Percentiles rank a stretch among this genome's conserved stretches.
Evolutionary conservation across 805 yeast species (phyloP).

Genomic region (Candida golubevii): DNA sequence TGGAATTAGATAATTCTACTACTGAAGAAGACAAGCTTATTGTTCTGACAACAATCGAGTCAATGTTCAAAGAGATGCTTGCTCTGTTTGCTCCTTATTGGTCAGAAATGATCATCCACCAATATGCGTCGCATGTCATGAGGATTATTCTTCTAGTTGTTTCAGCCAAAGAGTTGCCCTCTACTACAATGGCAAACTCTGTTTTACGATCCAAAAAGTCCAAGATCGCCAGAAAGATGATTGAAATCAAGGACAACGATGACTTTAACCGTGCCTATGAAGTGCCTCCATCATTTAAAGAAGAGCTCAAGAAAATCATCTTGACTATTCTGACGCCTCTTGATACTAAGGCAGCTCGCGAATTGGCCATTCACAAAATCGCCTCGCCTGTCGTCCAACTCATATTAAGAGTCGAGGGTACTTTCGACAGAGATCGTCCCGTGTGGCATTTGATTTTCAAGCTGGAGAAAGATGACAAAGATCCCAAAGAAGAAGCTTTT

Average conservation of each 20-base stretch:
- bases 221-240: slow-evolving; percentile 89
- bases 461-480: slow-evolving; percentile 45
- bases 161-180: slow-evolving; percentile 75
- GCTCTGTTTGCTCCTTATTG: slow-evolving; percentile 62
- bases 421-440: slow-evolving; percentile 67
- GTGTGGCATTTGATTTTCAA: slow-evolving; percentile 64
- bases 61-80: slow-evolving; percentile 57
- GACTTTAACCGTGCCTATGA: slow-evolving; percentile 65
- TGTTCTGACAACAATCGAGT: slow-evolving; percentile 54
- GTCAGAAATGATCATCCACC: slow-evolving; percentile 60
- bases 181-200: slow-evolving; percentile 63
- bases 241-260: slow-evolving; percentile 74
- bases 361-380: slow-evolving; percentile 68
- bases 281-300: slow-evolving; percentile 65
- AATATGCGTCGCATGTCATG: slow-evolving; percentile 85
- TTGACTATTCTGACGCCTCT: slow-evolving; percentile 32
- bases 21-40: slow-evolving; percentile 31
- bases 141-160: slow-evolving; percentile 67
- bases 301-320: slow-evolving; percentile 51
- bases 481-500: slow-evolving; percentile 67
- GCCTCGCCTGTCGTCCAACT: slow-evolving; percentile 88
- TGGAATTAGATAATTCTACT: slow-evolving; percentile 20
- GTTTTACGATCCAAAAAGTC: slow-evolving; percentile 78
- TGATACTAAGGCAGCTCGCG: slow-evolving; percentile 50
- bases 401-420: slow-evolving; percentile 73